A percentile compares a stretch with the other conserved stretches of the same genome.
Evolutionary conservation across 371 early-diverging fungal genomes (phyloP).

Genomic region (Apophysomyces ossiformis): DNA sequence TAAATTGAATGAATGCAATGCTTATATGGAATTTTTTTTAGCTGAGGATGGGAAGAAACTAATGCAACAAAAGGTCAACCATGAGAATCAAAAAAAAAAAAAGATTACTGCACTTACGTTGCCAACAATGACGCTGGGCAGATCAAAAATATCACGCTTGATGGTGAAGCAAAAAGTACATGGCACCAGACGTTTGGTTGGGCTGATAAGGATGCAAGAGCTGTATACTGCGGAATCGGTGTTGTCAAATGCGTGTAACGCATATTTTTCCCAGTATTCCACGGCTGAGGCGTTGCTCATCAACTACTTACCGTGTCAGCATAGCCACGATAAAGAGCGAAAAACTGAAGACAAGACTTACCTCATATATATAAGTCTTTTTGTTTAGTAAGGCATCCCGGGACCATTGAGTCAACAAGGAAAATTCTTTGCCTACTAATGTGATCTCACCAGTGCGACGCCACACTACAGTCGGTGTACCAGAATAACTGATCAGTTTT

Average conservation of each 20-base stretch:
- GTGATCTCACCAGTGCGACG: conserved; percentile 88
- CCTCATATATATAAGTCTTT: conserved; percentile 76
- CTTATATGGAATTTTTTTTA: conserved; percentile 9
- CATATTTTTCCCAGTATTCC: conserved; percentile 87
- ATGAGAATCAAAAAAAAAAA: background rate
- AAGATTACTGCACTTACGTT: conserved; percentile 35
- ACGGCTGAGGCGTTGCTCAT: conserved; percentile 85
- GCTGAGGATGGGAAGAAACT: conserved; percentile 32
- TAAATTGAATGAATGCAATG: conserved; percentile 9
- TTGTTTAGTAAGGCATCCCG: conserved; percentile 70
- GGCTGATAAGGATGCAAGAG: conserved; percentile 66
- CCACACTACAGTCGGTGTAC: conserved; percentile 92
- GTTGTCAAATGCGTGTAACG: conserved; percentile 81
- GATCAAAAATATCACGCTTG: conserved; percentile 86
- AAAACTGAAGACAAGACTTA: conserved; percentile 13
- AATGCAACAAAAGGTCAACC: background rate
- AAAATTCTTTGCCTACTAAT: conserved; percentile 87
- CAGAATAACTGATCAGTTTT: conserved; percentile 81
- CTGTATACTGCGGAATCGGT: conserved; percentile 73
- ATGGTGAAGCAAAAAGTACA: conserved; percentile 88
- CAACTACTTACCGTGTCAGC: conserved; percentile 49
- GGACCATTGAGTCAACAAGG: conserved; percentile 81
- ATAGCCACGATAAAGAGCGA: background rate
- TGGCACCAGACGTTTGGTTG: conserved; percentile 65
- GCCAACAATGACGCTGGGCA: conserved; percentile 80